Evolutionary conservation across 495 filamentous ascomycete species (phyloP), one percentile per base, ranked within the genome.

Genomic region (Neurospora sublineolata): DNA sequence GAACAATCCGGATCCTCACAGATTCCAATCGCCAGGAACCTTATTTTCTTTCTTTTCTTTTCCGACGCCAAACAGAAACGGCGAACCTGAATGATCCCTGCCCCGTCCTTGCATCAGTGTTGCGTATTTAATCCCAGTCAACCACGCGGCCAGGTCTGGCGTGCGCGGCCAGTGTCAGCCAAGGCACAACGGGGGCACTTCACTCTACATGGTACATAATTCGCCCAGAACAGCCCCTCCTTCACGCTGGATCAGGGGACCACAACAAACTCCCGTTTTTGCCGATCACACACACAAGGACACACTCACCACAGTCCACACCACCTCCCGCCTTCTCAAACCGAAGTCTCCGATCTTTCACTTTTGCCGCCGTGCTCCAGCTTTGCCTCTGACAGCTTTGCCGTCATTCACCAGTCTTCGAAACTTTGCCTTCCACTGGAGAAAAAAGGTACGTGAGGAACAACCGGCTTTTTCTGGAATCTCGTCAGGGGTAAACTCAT

Each of bases 111-210:
- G 69, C 70, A 75, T 69, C 18, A 44, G 18, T 33, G 41, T 69
- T 68, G 67, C 37, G 52, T 41, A 20, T 33, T 33, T 72, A 70
- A 78, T 77, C 76, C 78, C 73, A 73, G 78, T 77, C 74, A 16
- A 67, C 76, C 76, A 79, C 78, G 78, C 75, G 77, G 70, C 71
- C 60, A 74, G 58, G 38, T 37, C 69, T 71, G 58, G 72, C 70
- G 37, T 73, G 71, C 75, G 42, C 52, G 68, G 33, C 36, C 70
- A 37, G 30, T 40, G 37, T 44, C 68, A 70, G 70, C 71, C 68
- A 33, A 33, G 52, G 52, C 27, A 27, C 12, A 60, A 33, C 52
- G 52, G 52, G 52, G 27, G 52, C 27, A 27, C 44, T 27, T 52
- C 44, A 33, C 52, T 60, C 52, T 60, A 60, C n/a, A n/a, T n/a